Base-by-base conservation (phyloP, 2,329 filamentous ascomycete genomes). In the Hymenoscyphus infarciens region DNA sequence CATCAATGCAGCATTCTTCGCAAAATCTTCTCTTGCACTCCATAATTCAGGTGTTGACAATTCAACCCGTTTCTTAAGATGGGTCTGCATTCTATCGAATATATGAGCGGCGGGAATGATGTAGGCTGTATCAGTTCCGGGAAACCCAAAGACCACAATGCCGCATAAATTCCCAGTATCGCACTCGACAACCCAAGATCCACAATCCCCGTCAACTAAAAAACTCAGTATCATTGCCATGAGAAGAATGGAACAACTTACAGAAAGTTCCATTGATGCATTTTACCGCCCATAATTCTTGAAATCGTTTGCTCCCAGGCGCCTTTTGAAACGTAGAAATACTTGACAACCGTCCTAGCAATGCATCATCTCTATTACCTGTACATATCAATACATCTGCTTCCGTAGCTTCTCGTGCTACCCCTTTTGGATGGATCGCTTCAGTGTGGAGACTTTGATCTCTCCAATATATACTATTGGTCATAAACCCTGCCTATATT, bases 141-240 rank as follows among this genome's bases (percentile, higher is more conserved):
- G 60, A 31, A 56, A 35, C 19, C 63, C 63, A 25, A 54, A 59
- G 3, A 58, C 59, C 16, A 65, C 56, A 55, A 57, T 57, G 22
- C 63, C 63, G 38, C 61, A 64, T 16, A 64, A 35, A n/a, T 60
- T 31, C 4, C 63, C 63, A 31, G 6, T 64, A 42, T 57, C 60
- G 15, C 39, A 54, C 38, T 62, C 60, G 19, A 64, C 63, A 52
- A 64, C 63, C 63, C 63, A 64, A 10, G 63, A 62, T 42, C 63
- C 63, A 45, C 57, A 62, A 45, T 64, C 63, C 15, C 63, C 63
- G 38, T 57, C 53, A 35, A 56, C 63, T 64, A 57, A 3, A 15
- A 10, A 6, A n/a, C n/a, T n/a, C n/a, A n/a, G n/a, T 19, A 13
- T 3, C 5, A 19, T 15, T 7, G 25, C 25, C 22, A 19, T 31